Evolutionary conservation across 306 rosid genomes (phyloP).

Genomic region (Ammopiptanthus mongolicus): DNA sequence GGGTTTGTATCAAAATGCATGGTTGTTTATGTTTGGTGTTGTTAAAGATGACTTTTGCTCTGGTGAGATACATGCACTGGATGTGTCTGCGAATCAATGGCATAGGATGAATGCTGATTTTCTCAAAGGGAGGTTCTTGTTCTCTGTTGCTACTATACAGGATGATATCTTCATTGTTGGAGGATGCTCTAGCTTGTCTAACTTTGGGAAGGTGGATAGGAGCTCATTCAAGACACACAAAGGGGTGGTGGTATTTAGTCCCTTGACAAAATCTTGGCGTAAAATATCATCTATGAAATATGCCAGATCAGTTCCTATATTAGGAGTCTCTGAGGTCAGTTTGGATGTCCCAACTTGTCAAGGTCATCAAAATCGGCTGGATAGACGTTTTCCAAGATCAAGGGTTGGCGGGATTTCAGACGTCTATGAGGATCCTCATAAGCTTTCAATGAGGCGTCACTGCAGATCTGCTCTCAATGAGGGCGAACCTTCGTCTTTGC

Average conservation of each 20-base stretch:
- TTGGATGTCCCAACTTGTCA: conserved; percentile 55
- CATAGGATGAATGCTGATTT: conserved; percentile 73
- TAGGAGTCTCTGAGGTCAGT: conserved; percentile 76
- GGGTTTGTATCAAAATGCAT: conserved; percentile 75
- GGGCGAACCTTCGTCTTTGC: conserved; percentile 46
- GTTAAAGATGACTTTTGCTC: conserved; percentile 94
- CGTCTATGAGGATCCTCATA: conserved; percentile 96
- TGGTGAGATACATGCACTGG: conserved; percentile 88
- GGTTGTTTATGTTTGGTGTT: conserved; percentile 90
- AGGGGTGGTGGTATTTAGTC: conserved; percentile 83
- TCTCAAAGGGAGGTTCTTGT: conserved; percentile 91
- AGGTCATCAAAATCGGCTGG: conserved; percentile 70
- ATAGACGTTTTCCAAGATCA: conserved; percentile 68
- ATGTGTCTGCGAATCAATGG: conserved; percentile 78
- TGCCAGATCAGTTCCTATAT: conserved; percentile 80
- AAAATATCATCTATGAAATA: conserved; percentile 85
- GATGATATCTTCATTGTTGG: conserved; percentile 88
- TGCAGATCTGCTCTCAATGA: conserved; percentile 53
- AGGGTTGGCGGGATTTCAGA: conserved; percentile 79
- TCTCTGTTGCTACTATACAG: conserved; percentile 69
- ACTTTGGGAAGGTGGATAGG: conserved; percentile 84
- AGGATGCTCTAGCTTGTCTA: conserved; percentile 92
- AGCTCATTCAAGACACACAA: conserved; percentile 93
- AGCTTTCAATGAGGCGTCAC: conserved; percentile 87
- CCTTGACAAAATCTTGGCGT: conserved; percentile 85